These are phyloP conservation scores for Fragaria ananassa DNA, from an alignment of 306 rosid species.

Conservation along the genomic window DNA sequence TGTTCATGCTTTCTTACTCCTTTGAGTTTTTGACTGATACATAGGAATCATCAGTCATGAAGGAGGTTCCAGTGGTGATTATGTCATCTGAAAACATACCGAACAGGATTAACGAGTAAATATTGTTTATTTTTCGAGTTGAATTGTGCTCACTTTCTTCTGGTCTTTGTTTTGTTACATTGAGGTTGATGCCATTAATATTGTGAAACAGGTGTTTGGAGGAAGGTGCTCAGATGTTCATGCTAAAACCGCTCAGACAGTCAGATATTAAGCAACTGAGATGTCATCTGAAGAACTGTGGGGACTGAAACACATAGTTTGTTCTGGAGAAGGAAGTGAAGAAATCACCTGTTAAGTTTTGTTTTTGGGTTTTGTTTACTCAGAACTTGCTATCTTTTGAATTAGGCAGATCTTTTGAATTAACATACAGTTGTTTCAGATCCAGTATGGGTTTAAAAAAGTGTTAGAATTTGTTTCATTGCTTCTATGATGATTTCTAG, in stretches of 20 bases:
- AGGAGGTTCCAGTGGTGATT: slow-evolving; percentile 89
- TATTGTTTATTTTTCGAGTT: neutral
- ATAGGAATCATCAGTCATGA: slow-evolving; percentile 70
- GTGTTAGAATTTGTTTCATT: neutral
- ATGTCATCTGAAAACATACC: slow-evolving; percentile 93
- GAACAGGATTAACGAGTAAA: slow-evolving; percentile 69
- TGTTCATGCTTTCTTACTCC: neutral
- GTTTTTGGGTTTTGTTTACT: slow-evolving; percentile 9
- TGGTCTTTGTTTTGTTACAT: neutral
- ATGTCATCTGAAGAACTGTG: slow-evolving; percentile 65
- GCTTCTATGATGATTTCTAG: neutral
- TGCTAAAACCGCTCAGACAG: slow-evolving; percentile 78
- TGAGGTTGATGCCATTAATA: neutral
- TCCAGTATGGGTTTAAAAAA: neutral
- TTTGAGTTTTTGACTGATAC: neutral
- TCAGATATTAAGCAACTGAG: slow-evolving; percentile 69
- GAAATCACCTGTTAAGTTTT: neutral
- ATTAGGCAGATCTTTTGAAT: neutral
- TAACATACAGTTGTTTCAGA: neutral
- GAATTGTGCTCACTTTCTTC: neutral
- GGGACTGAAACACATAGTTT: slow-evolving; percentile 19
- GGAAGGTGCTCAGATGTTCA: slow-evolving; percentile 97
- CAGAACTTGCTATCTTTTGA: neutral
- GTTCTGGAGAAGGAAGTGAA: neutral
- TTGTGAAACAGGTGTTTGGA: slow-evolving; percentile 61